These are phyloP conservation scores for Aureobasidium pullulans DNA, from an alignment of 2,329 filamentous ascomycete genomes.

Conservation along the genomic window DNA sequence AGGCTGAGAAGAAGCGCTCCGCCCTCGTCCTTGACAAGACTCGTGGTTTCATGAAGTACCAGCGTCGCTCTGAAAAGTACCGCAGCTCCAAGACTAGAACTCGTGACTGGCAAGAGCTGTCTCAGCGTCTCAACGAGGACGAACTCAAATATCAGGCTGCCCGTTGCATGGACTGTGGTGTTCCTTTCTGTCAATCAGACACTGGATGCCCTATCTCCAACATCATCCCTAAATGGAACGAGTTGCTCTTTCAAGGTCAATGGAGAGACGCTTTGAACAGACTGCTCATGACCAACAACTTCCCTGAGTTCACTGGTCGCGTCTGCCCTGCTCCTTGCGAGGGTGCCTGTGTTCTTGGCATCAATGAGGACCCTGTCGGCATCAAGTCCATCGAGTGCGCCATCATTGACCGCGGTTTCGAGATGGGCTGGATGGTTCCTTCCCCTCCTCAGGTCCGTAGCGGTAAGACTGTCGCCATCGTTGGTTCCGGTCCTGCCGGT, in stretches of 20 bases:
- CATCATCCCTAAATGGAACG: slow-evolving; percentile 97
- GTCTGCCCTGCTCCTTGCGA: slow-evolving; percentile 96
- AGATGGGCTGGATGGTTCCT: slow-evolving; percentile 97
- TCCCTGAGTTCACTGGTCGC: slow-evolving; percentile 95
- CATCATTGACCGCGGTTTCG: slow-evolving; percentile 94
- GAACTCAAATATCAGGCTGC: slow-evolving; percentile 95
- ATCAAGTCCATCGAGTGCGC: slow-evolving; percentile 99
- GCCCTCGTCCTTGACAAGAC: slow-evolving; percentile 96
- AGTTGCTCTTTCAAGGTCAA: slow-evolving; percentile 65
- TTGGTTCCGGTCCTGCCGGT: slow-evolving; percentile 88
- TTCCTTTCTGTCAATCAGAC: slow-evolving; percentile 96
- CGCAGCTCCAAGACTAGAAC: slow-evolving; percentile 73
- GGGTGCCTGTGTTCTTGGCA: slow-evolving; percentile 89
- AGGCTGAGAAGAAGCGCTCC: slow-evolving; percentile 81
- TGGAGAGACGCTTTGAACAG: slow-evolving; percentile 91
- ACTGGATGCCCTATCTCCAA: slow-evolving; percentile 94
- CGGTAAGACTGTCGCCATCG: slow-evolving; percentile 80
- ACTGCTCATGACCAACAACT: slow-evolving; percentile 94
- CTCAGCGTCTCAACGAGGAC: slow-evolving; percentile 78
- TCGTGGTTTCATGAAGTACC: slow-evolving; percentile 94
- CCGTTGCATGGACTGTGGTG: slow-evolving; percentile 97
- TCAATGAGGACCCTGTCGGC: slow-evolving; percentile 93
- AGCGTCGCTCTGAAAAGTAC: slow-evolving; percentile 88
- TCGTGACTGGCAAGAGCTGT: slow-evolving; percentile 91
- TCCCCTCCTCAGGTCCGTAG: slow-evolving; percentile 69